These are phyloP conservation scores for Pluteus cervinus DNA, from an alignment of 768 basidiomycete genomes.

Conservation along the genomic window DNA sequence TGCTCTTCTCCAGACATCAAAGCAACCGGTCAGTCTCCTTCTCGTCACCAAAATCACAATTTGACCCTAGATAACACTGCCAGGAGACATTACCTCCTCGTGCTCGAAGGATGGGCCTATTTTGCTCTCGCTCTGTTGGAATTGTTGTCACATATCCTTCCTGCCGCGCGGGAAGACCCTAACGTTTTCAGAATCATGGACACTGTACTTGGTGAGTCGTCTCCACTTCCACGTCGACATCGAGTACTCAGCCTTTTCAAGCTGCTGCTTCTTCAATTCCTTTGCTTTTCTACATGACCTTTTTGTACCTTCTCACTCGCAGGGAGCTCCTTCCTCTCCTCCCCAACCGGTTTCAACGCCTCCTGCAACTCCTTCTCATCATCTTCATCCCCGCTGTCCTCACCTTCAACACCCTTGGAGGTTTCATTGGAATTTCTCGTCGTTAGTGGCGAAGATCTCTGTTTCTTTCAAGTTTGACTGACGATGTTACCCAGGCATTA, in stretches of 20 bases:
- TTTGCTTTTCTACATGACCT: conserved; percentile 55
- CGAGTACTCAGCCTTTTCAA: conserved; percentile 33
- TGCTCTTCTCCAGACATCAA: conserved; percentile 44
- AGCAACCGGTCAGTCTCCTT: conserved; percentile 39
- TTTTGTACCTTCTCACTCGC: conserved; percentile 53
- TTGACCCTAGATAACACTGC: neutral
- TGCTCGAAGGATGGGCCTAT: conserved; percentile 56
- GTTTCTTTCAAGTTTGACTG: neutral
- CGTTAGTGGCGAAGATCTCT: conserved; percentile 33
- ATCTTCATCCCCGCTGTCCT: conserved; percentile 52
- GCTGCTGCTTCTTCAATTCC: conserved; percentile 61
- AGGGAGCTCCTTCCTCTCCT: conserved; percentile 45
- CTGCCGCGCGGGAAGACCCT: conserved; percentile 41
- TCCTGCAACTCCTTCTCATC: conserved; percentile 39
- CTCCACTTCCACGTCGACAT: conserved; percentile 1
- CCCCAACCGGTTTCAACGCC: conserved; percentile 40
- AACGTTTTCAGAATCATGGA: conserved; percentile 48
- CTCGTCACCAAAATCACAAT: neutral
- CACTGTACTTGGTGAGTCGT: conserved; percentile 50
- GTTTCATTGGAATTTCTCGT: conserved; percentile 55
- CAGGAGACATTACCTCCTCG: conserved; percentile 55
- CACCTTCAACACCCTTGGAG: conserved; percentile 52
- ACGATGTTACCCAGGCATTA: neutral
- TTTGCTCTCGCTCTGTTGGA: conserved; percentile 56
- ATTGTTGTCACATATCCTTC: conserved; percentile 48